Percentiles rank a stretch among this genome's conserved stretches.
Conservation (phyloP, 2,329 filamentous ascomycete genomes). For the Cytospora paraplurivora region DNA sequence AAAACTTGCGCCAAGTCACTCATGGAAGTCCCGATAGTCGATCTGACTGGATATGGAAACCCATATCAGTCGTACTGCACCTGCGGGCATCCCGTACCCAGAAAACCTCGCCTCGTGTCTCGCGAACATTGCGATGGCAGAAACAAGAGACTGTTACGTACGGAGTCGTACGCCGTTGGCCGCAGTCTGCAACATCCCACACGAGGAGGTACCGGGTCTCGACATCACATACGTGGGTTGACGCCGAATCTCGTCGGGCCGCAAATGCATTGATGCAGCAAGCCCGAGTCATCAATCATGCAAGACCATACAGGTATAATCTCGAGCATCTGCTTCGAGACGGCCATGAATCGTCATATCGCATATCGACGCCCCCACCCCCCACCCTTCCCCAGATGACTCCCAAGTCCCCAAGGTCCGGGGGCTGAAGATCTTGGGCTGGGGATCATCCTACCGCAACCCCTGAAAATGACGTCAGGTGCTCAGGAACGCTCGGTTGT, state of each 20-base stretch:
- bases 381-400: too few species aligned
- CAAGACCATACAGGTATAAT: too few species aligned
- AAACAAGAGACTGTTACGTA: background rate
- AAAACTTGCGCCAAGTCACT: background rate
- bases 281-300: too few species aligned
- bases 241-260: background rate
- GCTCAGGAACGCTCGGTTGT: constrained; percentile 10
- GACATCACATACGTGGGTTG: background rate
- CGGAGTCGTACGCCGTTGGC: background rate
- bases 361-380: too few species aligned
- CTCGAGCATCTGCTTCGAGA: too few species aligned
- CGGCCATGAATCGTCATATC: too few species aligned
- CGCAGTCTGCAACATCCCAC: background rate
- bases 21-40: background rate
- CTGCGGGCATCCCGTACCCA: background rate
- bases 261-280: too few species aligned
- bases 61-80: background rate
- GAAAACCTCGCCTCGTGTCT: background rate
- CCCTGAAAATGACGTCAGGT: constrained; percentile 10
- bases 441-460: background rate
- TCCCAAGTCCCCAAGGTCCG: background rate
- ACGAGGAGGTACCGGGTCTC: background rate
- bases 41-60: background rate
- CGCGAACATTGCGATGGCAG: background rate
- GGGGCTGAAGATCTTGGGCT: background rate